Evolutionary conservation across 1,284 basidiomycete species (phyloP), one percentile per base, ranked within the genome.

Genomic region (Austropuccinia psidii): DNA sequence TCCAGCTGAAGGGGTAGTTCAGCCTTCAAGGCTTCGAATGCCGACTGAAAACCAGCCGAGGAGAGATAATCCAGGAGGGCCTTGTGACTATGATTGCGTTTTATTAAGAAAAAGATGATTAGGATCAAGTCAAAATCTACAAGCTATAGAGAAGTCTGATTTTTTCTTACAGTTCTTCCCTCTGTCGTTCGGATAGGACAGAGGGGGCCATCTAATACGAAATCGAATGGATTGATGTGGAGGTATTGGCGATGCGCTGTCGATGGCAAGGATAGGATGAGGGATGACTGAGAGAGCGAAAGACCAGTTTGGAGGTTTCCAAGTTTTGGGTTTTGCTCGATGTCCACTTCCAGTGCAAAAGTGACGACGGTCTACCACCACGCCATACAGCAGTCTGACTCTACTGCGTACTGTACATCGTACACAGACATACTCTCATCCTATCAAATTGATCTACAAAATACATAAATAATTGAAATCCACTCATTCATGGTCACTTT

Each of bases 51-150:
- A 75, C 88, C 88, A 74, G 86, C 84, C 58, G 86, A 82, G 77
- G 88, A 85, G 65, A 92, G 85, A 80, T 93, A 93, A 78, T 91
- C 90, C 75, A 93, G 85, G 82, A 93, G 89, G 54, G 90, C 88
- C 79, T 89, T 89, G 82, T 92, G 88, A 43, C 90, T 91, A 81
- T n/a, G n/a, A n/a, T 15, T 62, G n/a, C n/a, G 45, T 24, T 6
- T 62, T 19, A 27, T 41, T 27, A 31, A 35, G 24, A 33, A 17
- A n/a, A 45, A 19, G 29, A 45, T 49, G 37, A 33, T 9, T 57
- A 15, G 57, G 31, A 37, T 35, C 19, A n/a, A 33, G 49, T 33
- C n/a, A 6, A 31, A n/a, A 19, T 15, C 39, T 6, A 6, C 29
- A 21, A 3, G 9, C 35, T 13, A 6, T 37, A 7, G 11, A 55